Base-by-base conservation (phyloP, 1,139 yeast species). In the Pichia cactophila region DNA sequence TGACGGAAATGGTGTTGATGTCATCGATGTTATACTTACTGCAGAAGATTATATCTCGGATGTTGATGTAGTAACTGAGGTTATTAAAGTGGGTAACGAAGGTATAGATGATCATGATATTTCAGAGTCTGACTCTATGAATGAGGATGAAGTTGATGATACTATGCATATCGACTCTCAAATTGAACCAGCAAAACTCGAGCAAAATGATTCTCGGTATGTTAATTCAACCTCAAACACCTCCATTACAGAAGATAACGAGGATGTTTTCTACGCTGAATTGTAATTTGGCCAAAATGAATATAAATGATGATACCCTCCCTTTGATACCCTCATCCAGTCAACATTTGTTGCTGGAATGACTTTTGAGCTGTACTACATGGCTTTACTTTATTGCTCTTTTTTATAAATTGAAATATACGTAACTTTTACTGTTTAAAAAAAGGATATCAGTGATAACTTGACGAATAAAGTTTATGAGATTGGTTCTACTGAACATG, bases 1-100 rank as follows among this genome's bases (percentile, higher is more conserved):
- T 26, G 12, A 26, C 4, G 41, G 35, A 12, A 17, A 42, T 14
- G 82, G 78, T 17, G 74, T 80, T 20, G 83, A 80, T 17, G 62
- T 71, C 3, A 70, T 78, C 23, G 71, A 72, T 53, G 80, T 74
- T 33, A 67, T 47, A 10, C 23, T 51, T 5, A 42, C 53, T 16
- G 48, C 49, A 20, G 54, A 53, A 6, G 58, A 53, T 28, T 50
- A 47, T 33, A 49, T 45, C 8, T 46, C 43, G 40, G 50, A 47
- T 28, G 65, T 39, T n/a, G 53, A 48, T 6, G 33, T 45, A 9
- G 48, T 42, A 6, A 46, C 48, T 20, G 50, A 48, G 35, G 42
- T 50, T 14, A 45, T 48, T 11, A 43, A 48, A 33, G 50, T 46
- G 2, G 46, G 46, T 5, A 35, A 36, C 28, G 49, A 52, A 36